Evolutionary conservation across 208 protist species (phyloP), one percentile per base, ranked within the genome.

Genomic region (Acanthamoeba rhysodes): DNA sequence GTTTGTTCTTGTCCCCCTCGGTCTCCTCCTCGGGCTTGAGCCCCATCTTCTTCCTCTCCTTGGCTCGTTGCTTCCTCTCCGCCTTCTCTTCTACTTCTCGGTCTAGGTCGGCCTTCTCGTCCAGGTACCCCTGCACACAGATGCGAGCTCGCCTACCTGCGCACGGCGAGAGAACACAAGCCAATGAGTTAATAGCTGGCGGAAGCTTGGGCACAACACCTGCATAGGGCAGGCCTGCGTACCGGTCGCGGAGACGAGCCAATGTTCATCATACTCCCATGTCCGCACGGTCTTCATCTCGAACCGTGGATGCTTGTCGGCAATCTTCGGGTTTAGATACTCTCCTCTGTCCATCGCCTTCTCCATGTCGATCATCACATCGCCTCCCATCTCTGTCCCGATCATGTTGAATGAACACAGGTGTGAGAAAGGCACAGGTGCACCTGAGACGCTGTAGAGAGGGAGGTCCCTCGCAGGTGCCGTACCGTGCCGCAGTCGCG

Each of bases 181-280:
- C 8, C 66, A 37, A 41, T 41, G 4, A 18, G 29, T 74, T 8
- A 74, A 8, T 7, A 20, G 72, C 34, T 2, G 16, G 72, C 32
- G 4, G 9, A 41, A 0, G 16, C 18, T 9, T 45, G 29, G 32
- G 16, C 72, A 41, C 16, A 32, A 45, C 41, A 45, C 41, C 5
- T 7, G 16, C 18, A 80, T 8, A n/a, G 27, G 14, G 29, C 29
- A 22, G 72, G 29, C 12, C 41, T 16, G 14, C 41, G 37, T 84
- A 85, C 78, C 78, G 27, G 41, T 85, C 16, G 45, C 45, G 20
- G 80, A 88, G 16, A 88, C 80, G 10, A 88, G 22, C 80, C 80
- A 64, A 24, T 88, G 80, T 24, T 88, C 80, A 24, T 88, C 80
- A n/a, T 88, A 88, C 22, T 88, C 80, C 80, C 80, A 88, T 14